Evolutionary conservation across 148 eudicot species (phyloP).

Genomic region (Chenopodium formosanum): DNA sequence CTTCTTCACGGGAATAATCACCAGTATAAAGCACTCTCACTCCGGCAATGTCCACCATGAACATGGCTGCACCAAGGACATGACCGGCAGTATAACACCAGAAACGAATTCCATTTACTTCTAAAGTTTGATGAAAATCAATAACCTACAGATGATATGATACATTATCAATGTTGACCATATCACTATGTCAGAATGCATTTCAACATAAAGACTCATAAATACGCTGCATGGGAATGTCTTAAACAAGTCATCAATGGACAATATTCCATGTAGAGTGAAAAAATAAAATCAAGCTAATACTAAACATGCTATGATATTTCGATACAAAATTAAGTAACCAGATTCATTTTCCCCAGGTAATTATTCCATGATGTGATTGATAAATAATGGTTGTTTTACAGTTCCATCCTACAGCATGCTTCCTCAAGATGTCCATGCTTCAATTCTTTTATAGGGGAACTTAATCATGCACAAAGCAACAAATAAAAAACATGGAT

Average conservation of each 20-base stretch:
- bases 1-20: slow-evolving; percentile 97
- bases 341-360: background rate
- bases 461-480: background rate
- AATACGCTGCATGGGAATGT: background rate
- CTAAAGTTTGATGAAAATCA: slow-evolving; percentile 93
- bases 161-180: slow-evolving; percentile 8
- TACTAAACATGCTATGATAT: background rate
- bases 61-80: slow-evolving; percentile 99
- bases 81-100: slow-evolving; percentile 99
- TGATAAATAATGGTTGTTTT: background rate
- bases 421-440: background rate
- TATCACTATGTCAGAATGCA: slow-evolving; percentile 19
- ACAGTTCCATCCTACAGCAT: background rate
- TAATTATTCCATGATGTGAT: background rate
- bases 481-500: background rate
- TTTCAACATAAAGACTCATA: background rate
- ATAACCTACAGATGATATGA: slow-evolving; percentile 54
- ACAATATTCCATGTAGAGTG: background rate
- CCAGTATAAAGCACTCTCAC: slow-evolving; percentile 92
- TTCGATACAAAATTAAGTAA: background rate
- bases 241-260: background rate
- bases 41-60: slow-evolving; percentile 98
- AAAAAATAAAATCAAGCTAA: background rate
- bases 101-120: slow-evolving; percentile 96
- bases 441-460: background rate